A percentile compares a stretch with the other conserved stretches of the same genome.
Evolutionary conservation across 331 rosid species (phyloP).

Genomic region (Acacia concinna): DNA sequence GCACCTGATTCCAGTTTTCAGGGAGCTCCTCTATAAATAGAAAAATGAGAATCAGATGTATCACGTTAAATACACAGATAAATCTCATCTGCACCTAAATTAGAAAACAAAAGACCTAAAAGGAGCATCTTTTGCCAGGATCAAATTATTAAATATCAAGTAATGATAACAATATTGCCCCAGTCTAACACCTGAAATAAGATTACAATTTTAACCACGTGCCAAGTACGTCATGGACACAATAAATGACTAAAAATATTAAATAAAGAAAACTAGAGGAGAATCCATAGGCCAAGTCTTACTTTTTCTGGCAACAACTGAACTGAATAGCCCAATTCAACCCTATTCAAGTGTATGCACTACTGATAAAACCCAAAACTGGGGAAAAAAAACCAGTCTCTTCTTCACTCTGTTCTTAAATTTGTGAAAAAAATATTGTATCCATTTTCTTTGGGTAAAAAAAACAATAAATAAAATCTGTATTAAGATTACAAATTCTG

Average conservation of each 20-base stretch:
- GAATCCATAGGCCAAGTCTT: neutral
- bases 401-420: neutral
- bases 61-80: slow-evolving; percentile 22
- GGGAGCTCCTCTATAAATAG: slow-evolving; percentile 70
- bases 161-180: neutral
- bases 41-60: slow-evolving; percentile 35
- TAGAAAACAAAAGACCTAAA: slow-evolving; percentile 9
- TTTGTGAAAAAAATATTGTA: neutral
- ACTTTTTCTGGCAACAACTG: neutral
- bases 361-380: neutral
- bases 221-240: neutral
- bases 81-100: neutral
- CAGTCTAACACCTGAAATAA: neutral
- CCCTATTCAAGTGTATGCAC: neutral
- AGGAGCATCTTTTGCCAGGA: neutral
- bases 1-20: slow-evolving; percentile 64
- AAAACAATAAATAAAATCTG: neutral
- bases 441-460: neutral
- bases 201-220: neutral
- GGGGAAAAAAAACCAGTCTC: neutral
- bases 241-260: neutral
- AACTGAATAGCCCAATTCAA: neutral
- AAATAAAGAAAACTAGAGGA: neutral
- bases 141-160: neutral
- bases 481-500: neutral